Percentiles rank a stretch among this genome's conserved stretches.
Evolutionary conservation across 2,329 filamentous ascomycete genomes (phyloP).

Genomic region (Claviceps purpurea): DNA sequence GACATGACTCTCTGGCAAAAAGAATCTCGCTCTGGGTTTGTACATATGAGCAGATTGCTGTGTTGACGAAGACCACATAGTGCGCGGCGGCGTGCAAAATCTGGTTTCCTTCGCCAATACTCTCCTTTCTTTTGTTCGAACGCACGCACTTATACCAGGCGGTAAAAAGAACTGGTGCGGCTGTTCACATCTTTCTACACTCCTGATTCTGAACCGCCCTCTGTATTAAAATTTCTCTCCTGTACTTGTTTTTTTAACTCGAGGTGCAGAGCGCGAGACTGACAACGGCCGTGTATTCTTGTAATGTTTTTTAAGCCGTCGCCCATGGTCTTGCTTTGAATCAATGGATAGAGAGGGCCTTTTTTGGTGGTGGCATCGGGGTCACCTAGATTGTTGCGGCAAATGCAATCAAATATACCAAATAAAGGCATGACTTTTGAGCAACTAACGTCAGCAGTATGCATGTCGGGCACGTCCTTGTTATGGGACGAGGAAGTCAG

Average conservation of each 20-base stretch:
- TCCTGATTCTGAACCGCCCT: background rate
- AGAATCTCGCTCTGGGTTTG: background rate
- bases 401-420: conserved; percentile 11
- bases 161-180: background rate
- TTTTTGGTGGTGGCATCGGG: background rate
- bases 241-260: background rate
- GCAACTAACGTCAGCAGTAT: background rate
- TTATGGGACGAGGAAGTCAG: too few species aligned
- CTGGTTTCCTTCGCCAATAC: background rate
- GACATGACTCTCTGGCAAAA: background rate
- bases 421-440: background rate
- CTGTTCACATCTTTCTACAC: background rate
- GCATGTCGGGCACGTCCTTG: background rate
- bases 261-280: background rate
- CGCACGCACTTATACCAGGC: background rate
- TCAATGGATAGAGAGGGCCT: background rate
- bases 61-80: background rate
- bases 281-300: background rate
- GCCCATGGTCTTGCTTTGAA: background rate
- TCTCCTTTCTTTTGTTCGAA: background rate
- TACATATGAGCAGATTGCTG: background rate
- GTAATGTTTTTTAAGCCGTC: background rate
- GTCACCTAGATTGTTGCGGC: conserved; percentile 7
- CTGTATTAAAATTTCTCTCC: background rate
- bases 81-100: background rate